These are phyloP conservation scores for Colletotrichum gloeosporioides DNA, from an alignment of 2,329 filamentous ascomycete genomes.

Conservation along the genomic window DNA sequence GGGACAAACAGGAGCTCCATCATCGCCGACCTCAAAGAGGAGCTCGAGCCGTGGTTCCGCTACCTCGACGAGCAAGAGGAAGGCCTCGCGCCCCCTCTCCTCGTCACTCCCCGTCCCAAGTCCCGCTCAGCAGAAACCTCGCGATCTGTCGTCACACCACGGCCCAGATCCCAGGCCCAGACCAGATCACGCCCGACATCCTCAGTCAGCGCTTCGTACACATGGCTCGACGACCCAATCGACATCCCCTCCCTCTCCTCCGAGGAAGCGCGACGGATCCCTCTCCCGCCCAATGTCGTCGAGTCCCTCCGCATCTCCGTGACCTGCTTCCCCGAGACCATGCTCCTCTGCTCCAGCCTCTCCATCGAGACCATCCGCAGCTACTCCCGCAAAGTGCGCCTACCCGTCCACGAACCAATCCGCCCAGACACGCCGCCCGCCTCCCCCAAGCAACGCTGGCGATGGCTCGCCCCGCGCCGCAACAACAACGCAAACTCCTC, in stretches of 20 bases:
- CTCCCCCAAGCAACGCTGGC: slow-evolving; percentile 21
- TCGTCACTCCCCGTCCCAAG: background rate
- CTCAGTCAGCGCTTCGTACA: slow-evolving; percentile 13
- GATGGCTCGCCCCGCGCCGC: slow-evolving; percentile 20
- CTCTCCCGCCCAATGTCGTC: slow-evolving; percentile 57
- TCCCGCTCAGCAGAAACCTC: background rate
- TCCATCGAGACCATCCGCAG: slow-evolving; percentile 63
- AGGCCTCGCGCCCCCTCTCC: slow-evolving; percentile 5
- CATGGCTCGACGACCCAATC: slow-evolving; percentile 23
- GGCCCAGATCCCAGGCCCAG: slow-evolving; percentile 6
- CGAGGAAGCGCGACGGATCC: slow-evolving; percentile 35
- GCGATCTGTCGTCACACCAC: background rate
- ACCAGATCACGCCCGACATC: slow-evolving; percentile 5
- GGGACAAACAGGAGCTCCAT: slow-evolving; percentile 1
- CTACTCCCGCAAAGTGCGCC: slow-evolving; percentile 59
- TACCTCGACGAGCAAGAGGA: slow-evolving; percentile 19
- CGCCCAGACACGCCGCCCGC: slow-evolving; percentile 16
- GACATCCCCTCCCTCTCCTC: slow-evolving; percentile 6
- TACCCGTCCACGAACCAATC: slow-evolving; percentile 27
- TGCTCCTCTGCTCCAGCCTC: slow-evolving; percentile 60
- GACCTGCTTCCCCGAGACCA: slow-evolving; percentile 63
- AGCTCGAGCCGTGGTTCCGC: slow-evolving; percentile 23
- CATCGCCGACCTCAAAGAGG: slow-evolving; percentile 22
- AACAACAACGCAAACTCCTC: background rate
- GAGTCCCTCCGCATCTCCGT: slow-evolving; percentile 60